A percentile compares a stretch with the other conserved stretches of the same genome.
Evolutionary conservation across 108 stramenopile genomes (phyloP).

Genomic region (Aurantiochytrium sp.): DNA sequence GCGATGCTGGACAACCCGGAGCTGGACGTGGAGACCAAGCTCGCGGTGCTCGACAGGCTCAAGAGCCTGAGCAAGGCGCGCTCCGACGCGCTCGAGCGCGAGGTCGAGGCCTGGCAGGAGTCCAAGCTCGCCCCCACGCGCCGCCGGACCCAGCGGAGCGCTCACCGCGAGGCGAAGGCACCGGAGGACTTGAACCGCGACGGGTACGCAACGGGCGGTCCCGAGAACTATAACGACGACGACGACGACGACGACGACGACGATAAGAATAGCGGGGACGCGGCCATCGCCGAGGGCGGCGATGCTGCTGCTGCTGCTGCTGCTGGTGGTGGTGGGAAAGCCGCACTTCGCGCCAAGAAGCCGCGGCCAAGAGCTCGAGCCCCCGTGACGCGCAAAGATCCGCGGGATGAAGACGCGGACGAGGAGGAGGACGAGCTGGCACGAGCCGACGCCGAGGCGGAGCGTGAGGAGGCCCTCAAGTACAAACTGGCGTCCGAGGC

Average conservation of each 20-base stretch:
- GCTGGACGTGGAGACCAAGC: not conserved
- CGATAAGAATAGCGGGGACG: too few relatives aligned
- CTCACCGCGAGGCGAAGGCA: not conserved
- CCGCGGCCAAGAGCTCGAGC: not conserved
- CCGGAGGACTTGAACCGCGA: too few relatives aligned
- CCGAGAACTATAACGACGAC: too few relatives aligned
- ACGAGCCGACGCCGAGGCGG: not conserved
- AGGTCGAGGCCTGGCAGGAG: not conserved
- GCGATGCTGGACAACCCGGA: not conserved
- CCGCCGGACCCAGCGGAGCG: not conserved
- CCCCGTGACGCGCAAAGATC: too few relatives aligned
- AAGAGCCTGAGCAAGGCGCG: not conserved
- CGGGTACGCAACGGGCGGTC: too few relatives aligned
- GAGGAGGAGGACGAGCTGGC: not conserved
- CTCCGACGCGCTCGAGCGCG: not conserved
- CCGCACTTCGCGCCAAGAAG: too few relatives aligned
- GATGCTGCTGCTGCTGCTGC: too few relatives aligned
- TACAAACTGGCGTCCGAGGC: slow-evolving; percentile 9
- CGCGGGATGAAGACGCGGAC: not conserved
- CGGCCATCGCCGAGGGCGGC: too few relatives aligned
- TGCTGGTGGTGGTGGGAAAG: too few relatives aligned
- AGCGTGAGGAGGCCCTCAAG: not conserved
- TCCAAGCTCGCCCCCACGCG: not conserved
- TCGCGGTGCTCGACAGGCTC: slow-evolving; percentile 8
- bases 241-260: too few relatives aligned